Evolutionary conservation across 1,284 basidiomycete genomes (phyloP).

Genomic region (Limonomyces culmigenus): DNA sequence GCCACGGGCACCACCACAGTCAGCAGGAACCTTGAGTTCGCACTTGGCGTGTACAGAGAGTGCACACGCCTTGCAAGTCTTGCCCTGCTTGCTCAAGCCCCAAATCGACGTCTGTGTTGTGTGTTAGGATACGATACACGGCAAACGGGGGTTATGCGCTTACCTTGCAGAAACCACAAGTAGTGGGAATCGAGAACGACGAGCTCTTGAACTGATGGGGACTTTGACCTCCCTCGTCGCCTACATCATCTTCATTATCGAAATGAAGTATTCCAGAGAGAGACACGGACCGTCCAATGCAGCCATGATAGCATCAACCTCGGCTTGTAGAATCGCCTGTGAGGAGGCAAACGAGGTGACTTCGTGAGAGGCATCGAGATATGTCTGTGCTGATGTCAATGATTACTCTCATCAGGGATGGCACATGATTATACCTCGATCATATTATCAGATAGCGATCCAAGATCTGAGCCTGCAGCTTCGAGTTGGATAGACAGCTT

Average conservation of each 20-base stretch:
- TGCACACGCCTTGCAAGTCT: constrained; percentile 64
- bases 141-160: constrained; percentile 7
- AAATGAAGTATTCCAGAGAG: constrained; percentile 1
- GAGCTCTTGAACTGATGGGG: constrained; percentile 73
- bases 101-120: constrained; percentile 54
- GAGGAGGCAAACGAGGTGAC: constrained; percentile 35
- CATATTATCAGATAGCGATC: too few species aligned
- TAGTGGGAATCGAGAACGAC: constrained; percentile 68
- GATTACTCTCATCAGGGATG: too few species aligned
- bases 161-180: constrained; percentile 70
- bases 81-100: constrained; percentile 73
- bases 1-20: constrained; percentile 28
- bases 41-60: constrained; percentile 73
- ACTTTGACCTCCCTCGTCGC: constrained; percentile 49
- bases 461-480: too few species aligned
- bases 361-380: constrained; percentile 48
- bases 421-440: too few species aligned
- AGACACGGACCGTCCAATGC: constrained; percentile 45
- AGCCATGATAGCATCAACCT: constrained; percentile 39
- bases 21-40: constrained; percentile 73
- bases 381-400: too few species aligned
- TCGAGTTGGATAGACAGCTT: too few species aligned
- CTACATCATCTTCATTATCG: constrained; percentile 16
- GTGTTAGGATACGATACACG: neutral
- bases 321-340: constrained; percentile 33